Base-by-base conservation (phyloP, 352 stramenopile species). In the Phytopythium aichiense region DNA sequence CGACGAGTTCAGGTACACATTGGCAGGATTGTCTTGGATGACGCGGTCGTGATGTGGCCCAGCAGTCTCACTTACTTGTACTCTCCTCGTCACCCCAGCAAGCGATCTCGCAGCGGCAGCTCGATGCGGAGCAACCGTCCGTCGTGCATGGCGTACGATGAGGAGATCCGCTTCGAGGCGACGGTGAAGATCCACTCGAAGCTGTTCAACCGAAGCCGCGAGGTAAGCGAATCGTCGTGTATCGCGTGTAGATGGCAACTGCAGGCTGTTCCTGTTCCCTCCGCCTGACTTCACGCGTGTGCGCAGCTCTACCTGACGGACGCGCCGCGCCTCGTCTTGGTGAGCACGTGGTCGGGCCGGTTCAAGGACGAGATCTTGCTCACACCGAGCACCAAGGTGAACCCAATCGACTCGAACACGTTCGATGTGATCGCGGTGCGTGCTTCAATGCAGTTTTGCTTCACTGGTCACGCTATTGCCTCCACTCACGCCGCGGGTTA, bases 121-220 rank as follows among this genome's bases (percentile, higher is more conserved):
- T 92, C 81, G 0, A 58, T 86, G 63, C 77, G 79, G 30, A 72
- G 60, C 42, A 76, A 73, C 31, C 68, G 73, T 37, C 77, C 77
- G n/a, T 66, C 71, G 43, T 93, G 77, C 57, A 82, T 93, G 33
- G 70, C 67, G 7, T 76, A 81, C 9, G 82, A 90, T 51, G 84
- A 93, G 68, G 71, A 82, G 22, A 74, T 92, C 46, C 73, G 75
- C 18, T 81, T 91, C 43, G 77, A 92, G 70, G 74, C 77, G 12
- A 89, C 77, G 23, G 84, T 93, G 28, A 93, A 93, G 58, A 67
- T 93, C 37, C 84, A 85, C 58, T 81, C 77, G 50, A 87, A 82
- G 64, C 88, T 91, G 83, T 87, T 93, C 60, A 89, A 79, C 56
- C 84, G 84, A 45, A 87, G 80, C 20, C 75, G 84, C 37, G 72